Percentiles rank a stretch among this genome's conserved stretches.
Evolutionary conservation across 1,284 basidiomycete species (phyloP).

Genomic region (Ustilago trichophora): DNA sequence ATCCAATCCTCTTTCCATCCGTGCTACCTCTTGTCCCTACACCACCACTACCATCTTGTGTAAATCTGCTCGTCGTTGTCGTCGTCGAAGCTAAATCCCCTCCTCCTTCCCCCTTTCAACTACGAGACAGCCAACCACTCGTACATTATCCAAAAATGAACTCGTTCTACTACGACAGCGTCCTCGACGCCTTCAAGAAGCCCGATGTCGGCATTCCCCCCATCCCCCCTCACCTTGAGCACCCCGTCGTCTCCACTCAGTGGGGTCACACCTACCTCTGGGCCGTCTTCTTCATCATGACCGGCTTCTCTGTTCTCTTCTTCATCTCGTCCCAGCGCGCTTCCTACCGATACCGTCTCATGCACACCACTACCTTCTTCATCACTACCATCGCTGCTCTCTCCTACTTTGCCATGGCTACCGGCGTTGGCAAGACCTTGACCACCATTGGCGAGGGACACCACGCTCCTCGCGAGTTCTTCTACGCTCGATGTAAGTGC

Average conservation of each 20-base stretch:
- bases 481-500: constrained; percentile 52
- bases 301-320: constrained; percentile 48
- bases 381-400: constrained; percentile 51
- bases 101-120: constrained; percentile 14
- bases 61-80: constrained; percentile 6
- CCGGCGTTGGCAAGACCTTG: constrained; percentile 47
- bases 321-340: constrained; percentile 51
- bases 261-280: constrained; percentile 54
- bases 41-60: constrained; percentile 40
- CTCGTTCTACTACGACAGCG: constrained; percentile 53
- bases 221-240: constrained; percentile 49
- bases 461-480: constrained; percentile 43
- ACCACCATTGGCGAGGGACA: constrained; percentile 27
- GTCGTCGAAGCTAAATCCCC: constrained; percentile 2
- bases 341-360: constrained; percentile 55
- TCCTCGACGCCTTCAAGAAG: constrained; percentile 47
- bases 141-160: constrained; percentile 50
- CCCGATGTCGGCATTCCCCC: constrained; percentile 49
- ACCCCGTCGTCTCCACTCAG: constrained; percentile 45
- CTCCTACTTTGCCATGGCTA: constrained; percentile 60
- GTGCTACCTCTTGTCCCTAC: background rate
- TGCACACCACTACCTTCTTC: constrained; percentile 56
- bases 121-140: background rate
- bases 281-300: constrained; percentile 55
- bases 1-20: too few species aligned